phyloP scores from a whole-genome alignment of 192 early-diverging fungal genomes.

The Backusella liffmaniae region DNA sequence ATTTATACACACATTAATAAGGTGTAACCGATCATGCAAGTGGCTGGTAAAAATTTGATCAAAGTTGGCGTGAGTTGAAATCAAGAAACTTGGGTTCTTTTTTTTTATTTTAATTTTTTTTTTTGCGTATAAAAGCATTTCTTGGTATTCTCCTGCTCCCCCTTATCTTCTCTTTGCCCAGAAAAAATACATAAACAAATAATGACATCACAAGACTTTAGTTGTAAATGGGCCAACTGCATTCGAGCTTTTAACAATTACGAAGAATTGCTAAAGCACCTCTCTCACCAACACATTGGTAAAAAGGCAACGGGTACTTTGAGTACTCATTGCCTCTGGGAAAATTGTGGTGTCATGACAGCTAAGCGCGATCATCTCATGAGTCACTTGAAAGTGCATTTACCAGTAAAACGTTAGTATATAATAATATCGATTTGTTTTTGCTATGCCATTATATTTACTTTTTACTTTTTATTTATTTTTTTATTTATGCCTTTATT shows the following conservation, averaged over 20 bases:
- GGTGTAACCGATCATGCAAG: neutral
- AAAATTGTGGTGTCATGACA: neutral
- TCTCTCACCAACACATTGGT: neutral
- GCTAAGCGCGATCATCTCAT: slow-evolving; percentile 1
- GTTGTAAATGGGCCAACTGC: neutral
- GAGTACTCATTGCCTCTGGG: neutral
- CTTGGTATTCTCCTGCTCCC: no score
- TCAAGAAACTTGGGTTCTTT: neutral
- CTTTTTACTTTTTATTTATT: neutral
- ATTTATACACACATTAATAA: neutral
- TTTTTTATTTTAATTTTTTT: neutral
- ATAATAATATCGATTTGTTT: neutral
- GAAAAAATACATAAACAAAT: neutral
- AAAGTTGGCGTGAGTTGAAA: neutral
- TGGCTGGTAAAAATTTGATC: neutral
- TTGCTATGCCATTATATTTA: neutral
- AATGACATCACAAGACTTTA: slow-evolving; percentile 11
- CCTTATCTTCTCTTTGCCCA: neutral
- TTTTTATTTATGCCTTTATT: neutral
- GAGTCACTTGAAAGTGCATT: neutral
- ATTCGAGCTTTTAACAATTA: neutral
- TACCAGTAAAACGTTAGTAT: neutral
- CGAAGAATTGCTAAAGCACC: neutral
- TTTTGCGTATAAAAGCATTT: no score
- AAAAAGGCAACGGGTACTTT: neutral